These are phyloP conservation scores for Sugiyamaella sp. DNA, from an alignment of 1,139 yeast genomes.

Conservation along the genomic window DNA sequence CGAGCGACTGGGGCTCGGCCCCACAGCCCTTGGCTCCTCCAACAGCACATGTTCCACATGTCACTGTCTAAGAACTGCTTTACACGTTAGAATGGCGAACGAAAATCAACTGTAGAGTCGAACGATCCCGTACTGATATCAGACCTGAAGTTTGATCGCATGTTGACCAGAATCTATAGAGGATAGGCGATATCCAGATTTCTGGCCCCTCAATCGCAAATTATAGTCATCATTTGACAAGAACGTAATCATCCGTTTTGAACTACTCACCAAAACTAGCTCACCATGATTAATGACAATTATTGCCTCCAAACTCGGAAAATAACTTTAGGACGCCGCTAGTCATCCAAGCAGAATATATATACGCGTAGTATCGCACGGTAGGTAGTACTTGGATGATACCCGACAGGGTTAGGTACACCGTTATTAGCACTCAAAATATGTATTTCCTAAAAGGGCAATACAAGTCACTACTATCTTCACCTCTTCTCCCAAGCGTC, in stretches of 20 bases:
- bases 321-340: neutral
- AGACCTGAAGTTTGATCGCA: slow-evolving; percentile 37
- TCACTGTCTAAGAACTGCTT: too few relatives aligned
- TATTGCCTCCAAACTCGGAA: too few relatives aligned
- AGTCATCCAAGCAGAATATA: neutral
- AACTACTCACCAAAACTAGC: neutral
- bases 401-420: neutral
- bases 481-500: slow-evolving; percentile 2
- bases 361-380: neutral
- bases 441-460: slow-evolving; percentile 4
- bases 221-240: slow-evolving; percentile 46
- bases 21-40: neutral
- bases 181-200: slow-evolving; percentile 40
- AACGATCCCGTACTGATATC: slow-evolving; percentile 1
- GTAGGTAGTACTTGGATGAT: neutral
- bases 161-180: slow-evolving; percentile 32
- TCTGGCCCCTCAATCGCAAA: slow-evolving; percentile 60
- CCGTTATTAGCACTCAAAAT: neutral
- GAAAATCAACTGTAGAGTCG: neutral
- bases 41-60: neutral
- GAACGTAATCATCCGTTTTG: neutral
- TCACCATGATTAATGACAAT: too few relatives aligned
- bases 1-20: neutral
- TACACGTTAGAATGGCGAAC: too few relatives aligned
- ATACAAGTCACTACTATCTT: slow-evolving; percentile 2